Evolutionary conservation across 768 basidiomycete species (phyloP).

Genomic region (Boletus edulis): DNA sequence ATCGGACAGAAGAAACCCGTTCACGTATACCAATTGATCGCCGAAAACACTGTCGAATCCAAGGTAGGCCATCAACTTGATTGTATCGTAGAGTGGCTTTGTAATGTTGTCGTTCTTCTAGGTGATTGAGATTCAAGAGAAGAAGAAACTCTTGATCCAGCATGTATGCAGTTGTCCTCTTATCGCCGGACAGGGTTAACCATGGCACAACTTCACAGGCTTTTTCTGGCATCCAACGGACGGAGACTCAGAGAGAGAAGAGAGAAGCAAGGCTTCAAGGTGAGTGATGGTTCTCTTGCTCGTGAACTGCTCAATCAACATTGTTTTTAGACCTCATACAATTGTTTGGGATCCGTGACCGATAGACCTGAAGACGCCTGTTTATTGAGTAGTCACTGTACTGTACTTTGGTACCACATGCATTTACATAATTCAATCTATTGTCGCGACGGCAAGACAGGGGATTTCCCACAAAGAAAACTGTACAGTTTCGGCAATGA

Average conservation of each 20-base stretch:
- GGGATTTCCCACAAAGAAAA: conserved; percentile 6
- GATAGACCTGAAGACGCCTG: not conserved
- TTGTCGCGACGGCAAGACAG: not conserved
- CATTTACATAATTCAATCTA: conserved; percentile 5
- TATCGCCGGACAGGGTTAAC: not conserved
- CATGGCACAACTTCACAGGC: conserved; percentile 45
- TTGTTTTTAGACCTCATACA: conserved; percentile 53
- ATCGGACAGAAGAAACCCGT: conserved; percentile 85
- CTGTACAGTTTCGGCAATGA: conserved; percentile 29
- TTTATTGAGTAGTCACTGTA: not conserved
- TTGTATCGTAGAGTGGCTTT: not conserved
- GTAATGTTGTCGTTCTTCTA: conserved; percentile 16
- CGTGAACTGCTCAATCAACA: not conserved
- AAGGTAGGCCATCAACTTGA: conserved; percentile 47
- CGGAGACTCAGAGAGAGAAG: conserved; percentile 72
- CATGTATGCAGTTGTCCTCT: conserved; percentile 44
- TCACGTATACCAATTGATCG: conserved; percentile 86
- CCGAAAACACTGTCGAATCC: conserved; percentile 85
- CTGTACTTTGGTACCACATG: conserved; percentile 1
- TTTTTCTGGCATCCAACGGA: conserved; percentile 77
- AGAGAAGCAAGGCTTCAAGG: conserved; percentile 83
- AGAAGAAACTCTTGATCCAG: conserved; percentile 76
- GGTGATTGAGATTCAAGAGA: conserved; percentile 84
- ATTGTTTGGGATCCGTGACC: conserved; percentile 45
- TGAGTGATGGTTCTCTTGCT: conserved; percentile 23